Conservation (phyloP, 768 basidiomycete species). For the Termitomyces sp. region DNA sequence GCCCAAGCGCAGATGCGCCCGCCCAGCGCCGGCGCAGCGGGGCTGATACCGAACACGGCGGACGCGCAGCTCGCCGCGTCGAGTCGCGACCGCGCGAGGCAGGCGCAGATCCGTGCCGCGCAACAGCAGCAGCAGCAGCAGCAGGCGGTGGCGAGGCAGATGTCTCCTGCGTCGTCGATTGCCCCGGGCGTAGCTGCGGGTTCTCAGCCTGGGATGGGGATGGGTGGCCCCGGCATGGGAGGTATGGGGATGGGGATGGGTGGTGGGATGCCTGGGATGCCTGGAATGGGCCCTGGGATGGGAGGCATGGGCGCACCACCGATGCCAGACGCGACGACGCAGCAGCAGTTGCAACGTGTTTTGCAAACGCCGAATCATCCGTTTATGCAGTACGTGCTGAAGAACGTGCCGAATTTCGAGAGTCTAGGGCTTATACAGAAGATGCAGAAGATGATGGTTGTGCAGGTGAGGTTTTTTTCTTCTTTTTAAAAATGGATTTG, state of each 20-base stretch:
- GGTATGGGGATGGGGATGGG: neutral
- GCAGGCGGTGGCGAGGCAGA: constrained; percentile 26
- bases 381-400: constrained; percentile 50
- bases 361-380: constrained; percentile 54
- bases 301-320: constrained; percentile 8
- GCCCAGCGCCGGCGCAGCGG: neutral
- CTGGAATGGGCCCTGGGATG: neutral
- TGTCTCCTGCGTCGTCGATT: constrained; percentile 34
- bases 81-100: constrained; percentile 27
- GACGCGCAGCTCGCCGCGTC: constrained; percentile 33
- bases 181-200: neutral
- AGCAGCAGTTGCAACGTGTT: constrained; percentile 42
- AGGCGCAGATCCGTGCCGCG: constrained; percentile 30
- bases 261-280: too few species aligned
- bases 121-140: constrained; percentile 27
- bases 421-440: constrained; percentile 47
- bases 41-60: constrained; percentile 16
- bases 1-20: constrained; percentile 6
- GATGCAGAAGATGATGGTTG: constrained; percentile 50
- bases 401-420: constrained; percentile 49
- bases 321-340: constrained; percentile 10
- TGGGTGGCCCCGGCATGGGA: neutral
- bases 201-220: constrained; percentile 1
- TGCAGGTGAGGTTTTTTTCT: constrained; percentile 38
- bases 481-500: neutral